These are phyloP conservation scores for Escovopsis sp. DNA, from an alignment of 2,329 filamentous ascomycete genomes.

Conservation along the genomic window DNA sequence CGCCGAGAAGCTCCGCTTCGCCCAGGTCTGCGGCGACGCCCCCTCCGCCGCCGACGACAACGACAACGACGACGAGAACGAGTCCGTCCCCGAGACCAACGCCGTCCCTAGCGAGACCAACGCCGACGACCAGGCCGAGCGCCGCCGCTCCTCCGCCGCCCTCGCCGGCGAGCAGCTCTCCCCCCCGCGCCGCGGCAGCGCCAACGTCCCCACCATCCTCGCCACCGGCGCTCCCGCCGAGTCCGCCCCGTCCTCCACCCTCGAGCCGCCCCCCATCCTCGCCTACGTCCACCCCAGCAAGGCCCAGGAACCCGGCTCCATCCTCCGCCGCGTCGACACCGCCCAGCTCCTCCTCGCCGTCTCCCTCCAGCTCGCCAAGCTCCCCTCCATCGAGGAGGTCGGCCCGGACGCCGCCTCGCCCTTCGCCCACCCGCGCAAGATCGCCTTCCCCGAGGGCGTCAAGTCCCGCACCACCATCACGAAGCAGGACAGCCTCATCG, in stretches of 20 bases:
- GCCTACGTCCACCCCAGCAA: constrained; percentile 62
- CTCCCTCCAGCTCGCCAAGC: constrained; percentile 74
- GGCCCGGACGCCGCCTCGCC: constrained; percentile 45
- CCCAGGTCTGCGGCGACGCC: constrained; percentile 37
- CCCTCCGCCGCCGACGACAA: too few species aligned
- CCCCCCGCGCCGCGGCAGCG: too few species aligned
- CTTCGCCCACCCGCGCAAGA: constrained; percentile 63
- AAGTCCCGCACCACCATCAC: constrained; percentile 71
- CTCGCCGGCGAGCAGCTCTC: not conserved
- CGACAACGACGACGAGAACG: too few species aligned
- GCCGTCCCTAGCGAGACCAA: constrained; percentile 12
- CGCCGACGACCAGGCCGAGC: constrained; percentile 7
- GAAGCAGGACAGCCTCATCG: constrained; percentile 66
- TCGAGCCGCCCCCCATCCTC: constrained; percentile 52
- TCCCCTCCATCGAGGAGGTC: constrained; percentile 53
- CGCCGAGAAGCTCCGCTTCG: constrained; percentile 59
- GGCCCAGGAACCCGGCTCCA: constrained; percentile 30
- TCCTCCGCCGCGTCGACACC: constrained; percentile 81
- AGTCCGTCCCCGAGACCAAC: constrained; percentile 21
- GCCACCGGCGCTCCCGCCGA: not conserved
- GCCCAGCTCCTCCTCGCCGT: constrained; percentile 65
- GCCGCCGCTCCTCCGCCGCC: not conserved
- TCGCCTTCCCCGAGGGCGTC: constrained; percentile 71
- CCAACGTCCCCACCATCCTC: constrained; percentile 1
- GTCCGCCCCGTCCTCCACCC: constrained; percentile 2